These are phyloP conservation scores for Eimeria acervulina DNA, from an alignment of 169 alveolate species.

Conservation along the genomic window DNA sequence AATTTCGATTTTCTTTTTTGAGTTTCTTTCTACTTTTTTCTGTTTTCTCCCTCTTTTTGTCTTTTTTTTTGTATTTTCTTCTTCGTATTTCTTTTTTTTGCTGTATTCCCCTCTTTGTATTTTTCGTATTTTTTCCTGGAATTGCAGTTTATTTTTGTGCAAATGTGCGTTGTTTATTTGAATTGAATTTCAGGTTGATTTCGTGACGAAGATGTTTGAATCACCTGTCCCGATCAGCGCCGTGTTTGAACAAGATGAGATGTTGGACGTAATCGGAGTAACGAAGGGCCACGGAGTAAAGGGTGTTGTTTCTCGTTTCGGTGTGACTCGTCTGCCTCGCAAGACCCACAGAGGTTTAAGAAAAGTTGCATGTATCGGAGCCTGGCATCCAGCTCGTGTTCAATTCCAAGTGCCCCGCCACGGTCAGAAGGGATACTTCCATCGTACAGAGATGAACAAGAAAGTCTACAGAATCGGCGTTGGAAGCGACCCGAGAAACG, in stretches of 20 bases:
- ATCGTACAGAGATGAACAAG: conserved; percentile 99
- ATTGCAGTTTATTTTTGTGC: background rate
- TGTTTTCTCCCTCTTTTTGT: background rate
- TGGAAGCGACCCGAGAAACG: conserved; percentile 93
- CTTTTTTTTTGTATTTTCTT: background rate
- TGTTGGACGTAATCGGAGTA: conserved; percentile 99
- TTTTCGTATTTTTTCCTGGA: background rate
- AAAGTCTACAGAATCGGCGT: conserved; percentile 99
- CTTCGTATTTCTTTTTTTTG: background rate
- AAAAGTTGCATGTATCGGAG: conserved; percentile 99
- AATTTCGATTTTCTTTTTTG: too few species aligned
- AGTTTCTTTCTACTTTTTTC: background rate
- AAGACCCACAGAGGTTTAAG: conserved; percentile 99
- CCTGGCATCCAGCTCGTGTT: conserved; percentile 99
- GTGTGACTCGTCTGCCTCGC: conserved; percentile 99
- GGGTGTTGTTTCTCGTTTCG: conserved; percentile 99
- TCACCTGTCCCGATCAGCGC: conserved; percentile 97
- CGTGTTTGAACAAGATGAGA: conserved; percentile 98
- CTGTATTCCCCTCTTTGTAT: background rate
- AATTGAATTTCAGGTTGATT: conserved; percentile 96
- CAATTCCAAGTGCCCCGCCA: conserved; percentile 99
- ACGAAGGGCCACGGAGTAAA: conserved; percentile 99
- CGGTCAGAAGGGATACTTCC: conserved; percentile 99
- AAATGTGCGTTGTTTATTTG: background rate
- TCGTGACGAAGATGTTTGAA: conserved; percentile 97